Evolutionary conservation across 2,329 filamentous ascomycete species (phyloP), one percentile per base, ranked within the genome.

Genomic region (Aspergillus spinulosporus): DNA sequence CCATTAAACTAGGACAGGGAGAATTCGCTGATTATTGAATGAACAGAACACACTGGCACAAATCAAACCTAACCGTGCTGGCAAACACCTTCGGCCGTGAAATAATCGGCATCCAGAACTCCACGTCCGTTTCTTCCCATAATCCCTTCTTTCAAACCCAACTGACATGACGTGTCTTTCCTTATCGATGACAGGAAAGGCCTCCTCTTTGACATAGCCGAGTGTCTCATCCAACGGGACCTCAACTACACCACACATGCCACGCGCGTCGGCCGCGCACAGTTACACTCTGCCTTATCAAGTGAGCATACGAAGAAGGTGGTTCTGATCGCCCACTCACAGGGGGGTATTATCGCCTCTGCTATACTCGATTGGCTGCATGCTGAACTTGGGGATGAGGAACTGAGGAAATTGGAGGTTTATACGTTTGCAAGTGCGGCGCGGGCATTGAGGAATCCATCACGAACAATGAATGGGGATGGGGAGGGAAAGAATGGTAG

Each of bases 31-130:
- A 21, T 21, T 21, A 21, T 21, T 21, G 21, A 21, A 1, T 11
- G 3, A 21, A 6, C 29, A 54, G 52, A 14, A 39, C 29, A 9
- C 45, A 48, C 44, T 54, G 52, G 52, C 42, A 48, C 21, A 44
- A 47, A 32, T 43, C 45, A 37, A 54, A 54, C 31, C 45, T 54
- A 5, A 36, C 32, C 34, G 11, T 32, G 5, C 45, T 54, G 7
- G 52, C 52, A 11, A 36, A 54, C 15, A 54, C 12, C 3, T 54
- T 54, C 8, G 34, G 37, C 14, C 14, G 52, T n/a, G 34, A 54
- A 7, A 54, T 54, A 21, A 44, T 54, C 26, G 52, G 52, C 36
- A 49, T 54, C 45, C 45, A 54, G n/a, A 54, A 54, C 12, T 45
- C 52, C 42, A 49, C 52, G 2, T 21, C 21, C 21, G 21, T 21